Evolutionary conservation across 1,139 yeast genomes (phyloP).

Genomic region (Blastobotrys indianensis): DNA sequence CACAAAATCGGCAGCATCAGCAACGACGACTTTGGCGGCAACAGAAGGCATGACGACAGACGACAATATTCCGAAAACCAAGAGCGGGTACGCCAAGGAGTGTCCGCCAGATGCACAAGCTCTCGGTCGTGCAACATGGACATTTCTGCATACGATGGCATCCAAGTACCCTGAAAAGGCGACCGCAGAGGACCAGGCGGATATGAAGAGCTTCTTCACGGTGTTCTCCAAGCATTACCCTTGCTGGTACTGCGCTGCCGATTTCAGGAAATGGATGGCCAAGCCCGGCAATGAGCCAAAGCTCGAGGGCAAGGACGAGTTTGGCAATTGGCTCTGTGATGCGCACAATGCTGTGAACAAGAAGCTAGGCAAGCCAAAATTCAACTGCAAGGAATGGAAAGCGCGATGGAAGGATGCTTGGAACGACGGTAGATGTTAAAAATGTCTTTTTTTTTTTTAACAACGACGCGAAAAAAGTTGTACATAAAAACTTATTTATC

Average conservation of each 20-base stretch:
- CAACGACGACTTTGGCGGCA: conserved; percentile 18
- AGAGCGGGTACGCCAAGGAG: conserved; percentile 32
- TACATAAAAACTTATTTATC: background rate
- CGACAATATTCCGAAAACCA: background rate
- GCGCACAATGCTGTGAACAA: conserved; percentile 90
- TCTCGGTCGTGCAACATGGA: conserved; percentile 89
- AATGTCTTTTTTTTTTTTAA: background rate
- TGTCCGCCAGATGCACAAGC: conserved; percentile 85
- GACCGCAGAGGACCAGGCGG: conserved; percentile 52
- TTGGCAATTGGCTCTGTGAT: conserved; percentile 88
- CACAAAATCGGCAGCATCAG: conserved; percentile 14
- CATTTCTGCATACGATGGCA: conserved; percentile 82
- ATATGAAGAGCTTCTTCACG: conserved; percentile 62
- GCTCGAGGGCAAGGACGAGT: conserved; percentile 65
- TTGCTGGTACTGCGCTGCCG: conserved; percentile 90
- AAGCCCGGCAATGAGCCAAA: conserved; percentile 52
- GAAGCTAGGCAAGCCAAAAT: conserved; percentile 76
- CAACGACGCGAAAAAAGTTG: background rate
- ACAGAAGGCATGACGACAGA: conserved; percentile 15
- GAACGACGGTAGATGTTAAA: conserved; percentile 29
- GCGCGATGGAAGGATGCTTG: conserved; percentile 70
- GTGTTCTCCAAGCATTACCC: conserved; percentile 83
- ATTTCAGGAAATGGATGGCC: conserved; percentile 60
- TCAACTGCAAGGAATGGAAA: conserved; percentile 86
- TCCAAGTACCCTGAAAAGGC: conserved; percentile 82